These are phyloP conservation scores for Beauveria sp. DNA, from an alignment of 2,329 filamentous ascomycete genomes.

Conservation along the genomic window DNA sequence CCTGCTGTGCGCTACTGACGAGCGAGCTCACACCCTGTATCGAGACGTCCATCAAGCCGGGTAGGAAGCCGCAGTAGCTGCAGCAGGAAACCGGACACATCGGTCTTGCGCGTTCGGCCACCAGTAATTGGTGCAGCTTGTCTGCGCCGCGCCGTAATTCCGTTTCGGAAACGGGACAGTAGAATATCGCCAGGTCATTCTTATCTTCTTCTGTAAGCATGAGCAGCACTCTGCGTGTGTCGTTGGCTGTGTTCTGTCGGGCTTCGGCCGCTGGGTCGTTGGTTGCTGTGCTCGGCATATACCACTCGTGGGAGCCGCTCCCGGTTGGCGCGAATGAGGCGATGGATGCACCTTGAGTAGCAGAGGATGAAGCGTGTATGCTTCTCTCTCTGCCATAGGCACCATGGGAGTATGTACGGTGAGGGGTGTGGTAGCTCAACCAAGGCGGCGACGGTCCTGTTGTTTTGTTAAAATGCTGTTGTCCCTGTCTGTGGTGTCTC, in stretches of 20 bases:
- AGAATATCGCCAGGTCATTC: background rate
- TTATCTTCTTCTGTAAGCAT: background rate
- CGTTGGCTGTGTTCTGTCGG: background rate
- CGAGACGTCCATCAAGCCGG: background rate
- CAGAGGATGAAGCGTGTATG: background rate
- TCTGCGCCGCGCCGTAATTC: background rate
- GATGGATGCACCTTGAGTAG: too few relatives aligned
- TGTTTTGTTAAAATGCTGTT: background rate
- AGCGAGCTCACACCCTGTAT: background rate
- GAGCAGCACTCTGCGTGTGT: background rate
- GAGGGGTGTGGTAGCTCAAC: background rate
- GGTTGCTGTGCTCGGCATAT: background rate
- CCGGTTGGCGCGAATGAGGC: too few relatives aligned
- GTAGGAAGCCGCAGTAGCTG: background rate
- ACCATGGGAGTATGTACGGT: background rate
- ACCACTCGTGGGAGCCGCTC: too few relatives aligned
- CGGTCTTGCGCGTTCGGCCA: background rate
- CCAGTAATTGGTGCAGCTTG: background rate
- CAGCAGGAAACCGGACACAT: background rate
- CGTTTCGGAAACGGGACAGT: background rate
- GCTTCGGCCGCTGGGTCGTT: background rate
- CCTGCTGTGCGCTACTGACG: background rate
- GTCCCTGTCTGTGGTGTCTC: background rate
- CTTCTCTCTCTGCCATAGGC: background rate
- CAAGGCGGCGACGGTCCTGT: background rate